Evolutionary conservation across 2,329 filamentous ascomycete species (phyloP).

Genomic region (Phyllachora maydis): DNA sequence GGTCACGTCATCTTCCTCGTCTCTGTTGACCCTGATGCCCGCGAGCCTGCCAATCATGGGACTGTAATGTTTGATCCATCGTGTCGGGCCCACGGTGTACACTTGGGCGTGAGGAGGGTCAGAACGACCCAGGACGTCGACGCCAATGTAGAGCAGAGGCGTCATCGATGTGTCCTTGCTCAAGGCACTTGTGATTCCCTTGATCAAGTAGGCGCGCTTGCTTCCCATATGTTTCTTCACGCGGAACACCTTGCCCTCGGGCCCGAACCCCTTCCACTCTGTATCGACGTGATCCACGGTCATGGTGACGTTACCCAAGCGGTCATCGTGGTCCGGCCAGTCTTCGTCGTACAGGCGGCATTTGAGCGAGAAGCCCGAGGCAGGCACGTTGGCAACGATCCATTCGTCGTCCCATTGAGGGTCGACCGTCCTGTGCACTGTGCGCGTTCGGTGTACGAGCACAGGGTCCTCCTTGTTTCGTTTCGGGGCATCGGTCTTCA

Average conservation of each 20-base stretch:
- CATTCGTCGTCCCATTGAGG: slow-evolving; percentile 73
- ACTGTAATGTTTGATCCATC: slow-evolving; percentile 69
- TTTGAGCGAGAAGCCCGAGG: slow-evolving; percentile 65
- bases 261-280: slow-evolving; percentile 46
- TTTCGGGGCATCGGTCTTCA: slow-evolving; percentile 47
- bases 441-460: slow-evolving; percentile 54
- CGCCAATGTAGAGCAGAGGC: slow-evolving; percentile 50
- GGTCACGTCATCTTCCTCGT: slow-evolving; percentile 26
- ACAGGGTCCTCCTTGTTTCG: slow-evolving; percentile 75
- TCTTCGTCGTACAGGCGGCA: slow-evolving; percentile 84
- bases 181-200: slow-evolving; percentile 44
- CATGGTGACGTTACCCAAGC: slow-evolving; percentile 70
- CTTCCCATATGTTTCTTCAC: slow-evolving; percentile 73
- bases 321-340: slow-evolving; percentile 65
- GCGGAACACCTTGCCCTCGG: slow-evolving; percentile 36
- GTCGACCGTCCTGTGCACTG: slow-evolving; percentile 48
- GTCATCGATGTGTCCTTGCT: slow-evolving; percentile 42
- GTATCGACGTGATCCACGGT: slow-evolving; percentile 36
- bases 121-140: slow-evolving; percentile 59
- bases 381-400: slow-evolving; percentile 73
- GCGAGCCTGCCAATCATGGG: slow-evolving; percentile 71
- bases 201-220: slow-evolving; percentile 66
- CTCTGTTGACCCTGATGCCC: slow-evolving; percentile 46
- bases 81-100: slow-evolving; percentile 60
- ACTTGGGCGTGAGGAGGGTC: slow-evolving; percentile 45